phyloP scores from a whole-genome alignment of 2,329 filamentous ascomycete genomes.

The Boeremia exigua region DNA sequence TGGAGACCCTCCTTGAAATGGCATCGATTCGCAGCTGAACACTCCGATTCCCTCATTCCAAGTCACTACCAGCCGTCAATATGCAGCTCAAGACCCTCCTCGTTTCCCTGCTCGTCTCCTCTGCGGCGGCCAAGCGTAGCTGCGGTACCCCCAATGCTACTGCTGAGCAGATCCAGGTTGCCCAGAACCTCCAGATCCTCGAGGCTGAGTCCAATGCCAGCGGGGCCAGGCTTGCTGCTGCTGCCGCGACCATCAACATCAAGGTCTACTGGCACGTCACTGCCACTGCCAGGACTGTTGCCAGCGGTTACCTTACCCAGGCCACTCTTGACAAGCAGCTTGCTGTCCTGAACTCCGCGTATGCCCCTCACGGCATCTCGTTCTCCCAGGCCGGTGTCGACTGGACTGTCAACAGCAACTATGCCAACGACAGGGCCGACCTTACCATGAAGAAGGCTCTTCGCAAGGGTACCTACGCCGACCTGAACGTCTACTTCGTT shows the following conservation, averaged over 20 bases:
- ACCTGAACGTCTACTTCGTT: conserved; percentile 38
- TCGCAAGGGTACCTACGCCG: conserved; percentile 32
- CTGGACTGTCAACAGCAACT: conserved; percentile 18
- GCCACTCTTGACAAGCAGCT: conserved; percentile 15
- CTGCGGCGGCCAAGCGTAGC: conserved; percentile 15
- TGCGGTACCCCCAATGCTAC: conserved; percentile 25
- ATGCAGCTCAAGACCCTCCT: conserved; percentile 20
- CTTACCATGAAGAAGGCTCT: conserved; percentile 20
- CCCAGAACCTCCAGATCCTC: conserved; percentile 20
- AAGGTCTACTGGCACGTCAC: conserved; percentile 46
- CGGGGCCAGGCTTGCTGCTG: conserved; percentile 20
- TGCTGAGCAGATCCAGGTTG: conserved; percentile 18
- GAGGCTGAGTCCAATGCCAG: conserved; percentile 16
- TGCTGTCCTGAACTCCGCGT: conserved; percentile 19
- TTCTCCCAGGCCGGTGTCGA: conserved; percentile 23
- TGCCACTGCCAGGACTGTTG: conserved; percentile 23
- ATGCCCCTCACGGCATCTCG: conserved; percentile 21
- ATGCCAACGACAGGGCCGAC: conserved; percentile 16
- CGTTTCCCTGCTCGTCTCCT: conserved; percentile 16
- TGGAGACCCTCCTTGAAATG: not conserved
- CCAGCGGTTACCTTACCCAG: conserved; percentile 19
- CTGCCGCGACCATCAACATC: conserved; percentile 30
- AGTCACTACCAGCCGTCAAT: conserved; percentile 1
- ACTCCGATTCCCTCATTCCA: conserved; percentile 9
- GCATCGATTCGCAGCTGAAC: conserved; percentile 18